phyloP scores from a whole-genome alignment of 768 basidiomycete species.

The Russula sp. region DNA sequence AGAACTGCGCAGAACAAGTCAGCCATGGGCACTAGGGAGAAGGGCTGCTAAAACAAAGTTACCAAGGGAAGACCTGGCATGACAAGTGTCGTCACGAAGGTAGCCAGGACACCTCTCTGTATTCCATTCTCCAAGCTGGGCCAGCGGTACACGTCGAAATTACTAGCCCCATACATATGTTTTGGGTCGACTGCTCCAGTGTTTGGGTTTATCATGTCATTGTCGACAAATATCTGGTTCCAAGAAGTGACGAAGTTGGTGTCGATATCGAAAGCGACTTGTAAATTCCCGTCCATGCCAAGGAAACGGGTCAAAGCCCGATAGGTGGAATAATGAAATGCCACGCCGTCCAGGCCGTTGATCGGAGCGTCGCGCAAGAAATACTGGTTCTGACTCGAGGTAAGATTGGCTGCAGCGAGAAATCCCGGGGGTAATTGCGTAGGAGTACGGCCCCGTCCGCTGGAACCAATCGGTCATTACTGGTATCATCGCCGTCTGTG shows the following conservation, averaged over 20 bases:
- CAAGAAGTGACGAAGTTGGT: conserved; percentile 83
- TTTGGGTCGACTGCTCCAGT: conserved; percentile 66
- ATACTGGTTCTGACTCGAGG: conserved; percentile 55
- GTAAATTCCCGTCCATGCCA: conserved; percentile 93
- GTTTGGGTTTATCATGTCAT: conserved; percentile 77
- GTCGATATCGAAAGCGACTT: conserved; percentile 81
- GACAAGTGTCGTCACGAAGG: conserved; percentile 72
- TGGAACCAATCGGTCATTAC: conserved; percentile 27
- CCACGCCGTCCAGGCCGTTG: conserved; percentile 67
- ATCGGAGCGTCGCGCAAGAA: conserved; percentile 66
- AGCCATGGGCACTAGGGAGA: conserved; percentile 12
- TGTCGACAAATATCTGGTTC: conserved; percentile 86
- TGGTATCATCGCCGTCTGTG: neutral
- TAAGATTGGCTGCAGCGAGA: conserved; percentile 61
- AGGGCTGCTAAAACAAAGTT: conserved; percentile 24
- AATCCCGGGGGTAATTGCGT: conserved; percentile 64
- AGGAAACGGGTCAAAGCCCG: conserved; percentile 81
- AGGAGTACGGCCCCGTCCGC: conserved; percentile 85
- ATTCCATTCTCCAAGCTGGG: conserved; percentile 83
- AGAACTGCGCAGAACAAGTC: conserved; percentile 42
- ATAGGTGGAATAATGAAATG: conserved; percentile 94
- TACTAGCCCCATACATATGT: conserved; percentile 87
- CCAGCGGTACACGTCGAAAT: conserved; percentile 95
- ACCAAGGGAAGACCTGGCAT: conserved; percentile 87
- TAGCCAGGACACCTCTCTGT: conserved; percentile 64